A percentile compares a stretch with the other conserved stretches of the same genome.
Evolutionary conservation across 2,329 filamentous ascomycete genomes (phyloP).

Genomic region (Fusarium nematophilum): DNA sequence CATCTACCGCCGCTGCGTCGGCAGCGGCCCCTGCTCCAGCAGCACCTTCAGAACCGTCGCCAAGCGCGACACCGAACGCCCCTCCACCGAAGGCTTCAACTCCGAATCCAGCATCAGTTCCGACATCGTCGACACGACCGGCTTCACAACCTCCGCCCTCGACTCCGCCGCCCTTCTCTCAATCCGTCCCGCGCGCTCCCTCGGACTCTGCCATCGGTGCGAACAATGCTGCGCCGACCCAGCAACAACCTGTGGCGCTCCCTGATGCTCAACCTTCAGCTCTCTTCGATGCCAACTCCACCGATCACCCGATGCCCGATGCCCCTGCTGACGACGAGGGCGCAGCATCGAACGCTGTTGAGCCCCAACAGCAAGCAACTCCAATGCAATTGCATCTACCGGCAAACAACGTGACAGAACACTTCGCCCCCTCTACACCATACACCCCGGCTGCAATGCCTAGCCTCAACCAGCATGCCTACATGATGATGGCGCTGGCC

Average conservation of each 20-base stretch:
- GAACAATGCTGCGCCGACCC: constrained; percentile 24
- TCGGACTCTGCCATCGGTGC: constrained; percentile 12
- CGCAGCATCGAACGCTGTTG: constrained; percentile 16
- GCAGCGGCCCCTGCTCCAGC: constrained; percentile 14
- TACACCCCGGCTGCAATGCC: constrained; percentile 49
- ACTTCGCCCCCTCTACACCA: constrained; percentile 48
- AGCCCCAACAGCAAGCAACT: constrained; percentile 35
- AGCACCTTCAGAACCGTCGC: constrained; percentile 8
- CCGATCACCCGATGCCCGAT: constrained; percentile 39
- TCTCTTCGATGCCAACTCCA: constrained; percentile 22
- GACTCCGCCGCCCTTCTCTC: constrained; percentile 34
- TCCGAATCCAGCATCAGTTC: constrained; percentile 10
- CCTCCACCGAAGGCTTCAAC: constrained; percentile 13
- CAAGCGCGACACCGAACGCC: constrained; percentile 11
- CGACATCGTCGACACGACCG: constrained; percentile 11
- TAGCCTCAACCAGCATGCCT: constrained; percentile 52
- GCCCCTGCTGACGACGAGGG: constrained; percentile 24
- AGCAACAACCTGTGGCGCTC: constrained; percentile 34
- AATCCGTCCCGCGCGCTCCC: constrained; percentile 10
- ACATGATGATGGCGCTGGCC: constrained; percentile 60
- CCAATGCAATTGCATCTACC: constrained; percentile 32
- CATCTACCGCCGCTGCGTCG: constrained; percentile 4
- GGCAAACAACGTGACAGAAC: constrained; percentile 38
- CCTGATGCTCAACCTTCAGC: constrained; percentile 21
- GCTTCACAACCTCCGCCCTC: constrained; percentile 31